Conservation (phyloP, 208 protist genomes). For the Trypanosoma lewisi region DNA sequence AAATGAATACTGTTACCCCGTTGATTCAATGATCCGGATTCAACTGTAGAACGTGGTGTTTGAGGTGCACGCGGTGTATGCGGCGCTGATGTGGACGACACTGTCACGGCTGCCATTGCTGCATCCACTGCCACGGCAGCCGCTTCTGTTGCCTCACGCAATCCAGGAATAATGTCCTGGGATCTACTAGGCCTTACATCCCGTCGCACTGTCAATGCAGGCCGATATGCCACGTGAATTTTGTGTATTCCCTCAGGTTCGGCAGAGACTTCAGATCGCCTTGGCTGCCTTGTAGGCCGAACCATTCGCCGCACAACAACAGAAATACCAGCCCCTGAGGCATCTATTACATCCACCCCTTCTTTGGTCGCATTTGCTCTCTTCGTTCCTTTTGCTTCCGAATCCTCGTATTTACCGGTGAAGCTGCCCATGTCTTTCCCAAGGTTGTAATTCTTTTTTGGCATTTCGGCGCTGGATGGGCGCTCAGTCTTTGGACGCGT, state of each 20-base stretch:
- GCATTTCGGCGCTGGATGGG: background rate
- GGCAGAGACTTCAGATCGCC: background rate
- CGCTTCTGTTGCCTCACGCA: conserved; percentile 8
- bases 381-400: background rate
- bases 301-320: conserved; percentile 7
- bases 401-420: background rate
- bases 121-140: conserved; percentile 14
- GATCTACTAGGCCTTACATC: background rate
- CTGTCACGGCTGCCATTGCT: conserved; percentile 1
- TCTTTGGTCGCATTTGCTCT: background rate
- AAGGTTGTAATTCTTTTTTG: background rate
- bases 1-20: background rate
- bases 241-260: background rate
- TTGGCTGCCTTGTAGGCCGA: background rate
- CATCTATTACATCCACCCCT: background rate
- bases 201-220: background rate
- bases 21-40: background rate
- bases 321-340: background rate
- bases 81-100: background rate
- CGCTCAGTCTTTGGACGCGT: background rate
- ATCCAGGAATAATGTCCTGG: background rate
- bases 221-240: background rate
- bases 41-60: background rate
- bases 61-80: background rate
- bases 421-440: background rate